Evolutionary conservation across 768 basidiomycete species (phyloP).

Genomic region (Russula virescens): DNA sequence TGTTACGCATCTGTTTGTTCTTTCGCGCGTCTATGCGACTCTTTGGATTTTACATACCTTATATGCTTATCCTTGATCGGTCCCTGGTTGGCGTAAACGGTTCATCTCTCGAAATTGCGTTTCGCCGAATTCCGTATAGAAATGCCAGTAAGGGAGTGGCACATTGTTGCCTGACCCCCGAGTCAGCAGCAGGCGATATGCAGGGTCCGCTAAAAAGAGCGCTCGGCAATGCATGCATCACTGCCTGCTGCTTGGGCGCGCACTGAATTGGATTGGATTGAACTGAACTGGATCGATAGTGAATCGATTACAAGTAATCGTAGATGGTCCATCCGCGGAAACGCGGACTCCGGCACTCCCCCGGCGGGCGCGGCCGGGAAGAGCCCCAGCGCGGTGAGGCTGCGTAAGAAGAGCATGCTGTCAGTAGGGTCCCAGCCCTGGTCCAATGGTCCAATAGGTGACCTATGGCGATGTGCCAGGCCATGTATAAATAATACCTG

Average conservation of each 20-base stretch:
- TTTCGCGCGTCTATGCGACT: constrained; percentile 6
- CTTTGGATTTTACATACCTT: constrained; percentile 22
- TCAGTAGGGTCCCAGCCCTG: constrained; percentile 14
- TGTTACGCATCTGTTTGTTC: not conserved
- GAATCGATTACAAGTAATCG: not conserved
- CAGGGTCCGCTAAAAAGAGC: constrained; percentile 6
- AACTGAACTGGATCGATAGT: constrained; percentile 5
- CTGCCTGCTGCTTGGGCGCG: too few species aligned
- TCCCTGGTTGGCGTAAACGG: constrained; percentile 10
- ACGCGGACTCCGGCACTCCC: constrained; percentile 13
- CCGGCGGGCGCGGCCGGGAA: constrained; percentile 20
- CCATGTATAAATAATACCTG: constrained; percentile 22
- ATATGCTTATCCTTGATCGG: constrained; percentile 23
- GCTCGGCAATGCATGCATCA: not conserved
- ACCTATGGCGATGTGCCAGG: constrained; percentile 12
- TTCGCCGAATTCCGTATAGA: constrained; percentile 10
- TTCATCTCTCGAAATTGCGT: constrained; percentile 9
- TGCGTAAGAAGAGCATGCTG: constrained; percentile 17
- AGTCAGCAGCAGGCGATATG: not conserved
- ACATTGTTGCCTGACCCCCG: constrained; percentile 1
- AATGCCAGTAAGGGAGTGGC: not conserved
- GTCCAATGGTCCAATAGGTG: constrained; percentile 15
- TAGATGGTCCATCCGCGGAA: constrained; percentile 6
- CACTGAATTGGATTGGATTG: not conserved
- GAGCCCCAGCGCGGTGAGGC: constrained; percentile 13